Conservation (phyloP, 208 protist species). For the Leishmania arabica region DNA sequence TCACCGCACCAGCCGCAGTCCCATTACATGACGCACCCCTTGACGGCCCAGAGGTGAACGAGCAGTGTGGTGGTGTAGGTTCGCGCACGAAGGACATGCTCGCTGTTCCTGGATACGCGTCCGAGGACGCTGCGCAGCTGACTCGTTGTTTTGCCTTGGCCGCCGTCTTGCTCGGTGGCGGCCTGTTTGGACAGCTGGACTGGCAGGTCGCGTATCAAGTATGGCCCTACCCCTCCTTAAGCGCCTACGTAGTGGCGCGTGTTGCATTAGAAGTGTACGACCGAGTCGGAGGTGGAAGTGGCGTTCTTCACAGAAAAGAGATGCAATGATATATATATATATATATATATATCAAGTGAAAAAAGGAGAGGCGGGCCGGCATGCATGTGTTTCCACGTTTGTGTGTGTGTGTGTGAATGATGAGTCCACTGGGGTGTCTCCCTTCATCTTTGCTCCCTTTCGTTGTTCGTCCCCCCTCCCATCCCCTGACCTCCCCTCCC, state of each 20-base stretch:
- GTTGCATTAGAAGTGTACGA: background rate
- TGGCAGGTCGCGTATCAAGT: conserved; percentile 47
- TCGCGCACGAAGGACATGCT: background rate
- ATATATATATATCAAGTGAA: background rate
- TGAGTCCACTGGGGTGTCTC: background rate
- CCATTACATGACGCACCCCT: background rate
- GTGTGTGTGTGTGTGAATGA: background rate
- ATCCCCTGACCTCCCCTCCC: no score
- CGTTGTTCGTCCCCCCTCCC: background rate
- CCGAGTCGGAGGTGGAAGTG: background rate
- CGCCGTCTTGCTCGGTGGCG: conserved; percentile 36
- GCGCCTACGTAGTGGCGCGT: conserved; percentile 13
- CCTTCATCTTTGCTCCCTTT: background rate
- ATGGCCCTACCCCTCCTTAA: conserved; percentile 62
- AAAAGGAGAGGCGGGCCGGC: background rate
- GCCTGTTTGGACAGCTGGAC: conserved; percentile 54
- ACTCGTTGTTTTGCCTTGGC: conserved; percentile 35
- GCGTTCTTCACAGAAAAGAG: background rate
- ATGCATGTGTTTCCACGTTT: background rate
- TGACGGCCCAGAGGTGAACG: background rate
- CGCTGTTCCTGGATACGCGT: background rate
- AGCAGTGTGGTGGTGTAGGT: background rate
- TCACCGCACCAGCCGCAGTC: background rate
- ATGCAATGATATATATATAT: background rate
- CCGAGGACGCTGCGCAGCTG: background rate